Conservation (phyloP, 192 early-diverging fungal species). For the Phycomyces blakesleeanus region DNA sequence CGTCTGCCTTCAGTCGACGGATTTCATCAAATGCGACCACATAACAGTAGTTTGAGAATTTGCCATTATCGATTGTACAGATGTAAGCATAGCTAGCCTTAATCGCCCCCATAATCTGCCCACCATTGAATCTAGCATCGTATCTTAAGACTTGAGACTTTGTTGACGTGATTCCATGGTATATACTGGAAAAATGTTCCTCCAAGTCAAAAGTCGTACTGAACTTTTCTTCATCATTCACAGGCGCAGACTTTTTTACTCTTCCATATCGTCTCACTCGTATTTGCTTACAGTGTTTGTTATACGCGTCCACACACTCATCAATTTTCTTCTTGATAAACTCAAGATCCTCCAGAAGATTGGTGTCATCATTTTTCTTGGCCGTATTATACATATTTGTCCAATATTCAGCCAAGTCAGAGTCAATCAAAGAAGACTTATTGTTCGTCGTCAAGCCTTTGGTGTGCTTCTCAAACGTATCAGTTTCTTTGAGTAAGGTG, state of each 20-base stretch:
- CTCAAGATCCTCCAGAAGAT: no score
- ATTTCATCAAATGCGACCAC: slow-evolving; percentile 21
- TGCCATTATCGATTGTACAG: slow-evolving; percentile 1
- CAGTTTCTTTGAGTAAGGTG: slow-evolving; percentile 10
- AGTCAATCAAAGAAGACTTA: not conserved
- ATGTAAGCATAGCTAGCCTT: slow-evolving; percentile 25
- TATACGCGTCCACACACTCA: not conserved
- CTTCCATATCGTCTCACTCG: not conserved
- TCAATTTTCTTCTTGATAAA: no score
- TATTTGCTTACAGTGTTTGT: not conserved
- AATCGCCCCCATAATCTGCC: not conserved
- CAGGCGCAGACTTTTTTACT: not conserved
- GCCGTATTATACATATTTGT: not conserved
- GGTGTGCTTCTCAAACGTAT: slow-evolving; percentile 3
- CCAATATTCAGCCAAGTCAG: slow-evolving; percentile 5
- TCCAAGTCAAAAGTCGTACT: slow-evolving; percentile 5
- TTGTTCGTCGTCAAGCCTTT: slow-evolving; percentile 3
- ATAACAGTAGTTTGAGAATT: slow-evolving; percentile 19
- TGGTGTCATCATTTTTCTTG: not conserved
- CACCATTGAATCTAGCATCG: slow-evolving; percentile 5
- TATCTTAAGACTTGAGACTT: slow-evolving; percentile 2
- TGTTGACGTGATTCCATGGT: not conserved
- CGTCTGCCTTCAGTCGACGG: slow-evolving; percentile 20
- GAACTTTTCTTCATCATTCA: not conserved
- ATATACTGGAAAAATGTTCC: slow-evolving; percentile 10